Conservation (phyloP, 129 eudicot genomes). For the Mikania micrantha region DNA sequence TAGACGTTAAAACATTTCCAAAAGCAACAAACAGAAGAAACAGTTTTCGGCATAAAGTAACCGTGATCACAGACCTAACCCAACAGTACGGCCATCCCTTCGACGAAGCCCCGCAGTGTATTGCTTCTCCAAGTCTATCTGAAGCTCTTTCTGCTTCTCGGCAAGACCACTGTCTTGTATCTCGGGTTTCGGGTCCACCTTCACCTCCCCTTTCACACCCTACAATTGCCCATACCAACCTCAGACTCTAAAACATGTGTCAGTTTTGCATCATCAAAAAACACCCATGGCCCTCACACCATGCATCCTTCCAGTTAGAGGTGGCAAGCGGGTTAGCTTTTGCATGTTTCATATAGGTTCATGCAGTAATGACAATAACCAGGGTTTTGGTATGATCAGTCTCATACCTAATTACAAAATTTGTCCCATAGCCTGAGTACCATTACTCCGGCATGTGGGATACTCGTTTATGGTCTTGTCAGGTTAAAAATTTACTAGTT, state of each 20-base stretch:
- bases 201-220: slow-evolving; percentile 90
- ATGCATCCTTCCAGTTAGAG: slow-evolving; percentile 1
- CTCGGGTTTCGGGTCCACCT: slow-evolving; percentile 48
- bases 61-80: slow-evolving; percentile 66
- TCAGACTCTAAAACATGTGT: slow-evolving; percentile 99
- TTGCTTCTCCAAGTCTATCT: slow-evolving; percentile 79
- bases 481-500: no score
- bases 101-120: slow-evolving; percentile 92
- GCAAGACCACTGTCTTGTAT: slow-evolving; percentile 30
- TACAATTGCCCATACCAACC: slow-evolving; percentile 97
- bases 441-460: no score
- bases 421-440: no score
- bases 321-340: not conserved
- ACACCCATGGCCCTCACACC: not conserved
- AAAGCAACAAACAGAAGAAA: not conserved
- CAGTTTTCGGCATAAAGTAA: not conserved
- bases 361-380: no score
- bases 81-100: slow-evolving; percentile 96
- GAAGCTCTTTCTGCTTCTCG: slow-evolving; percentile 64
- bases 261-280: slow-evolving; percentile 56
- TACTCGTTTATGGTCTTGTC: no score
- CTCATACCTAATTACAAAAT: no score
- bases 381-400: no score
- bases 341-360: not conserved
- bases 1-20: not conserved